Evolutionary conservation across 2,329 filamentous ascomycete species (phyloP), one percentile per base, ranked within the genome.

Genomic region (Tolypocladium guangdongense): DNA sequence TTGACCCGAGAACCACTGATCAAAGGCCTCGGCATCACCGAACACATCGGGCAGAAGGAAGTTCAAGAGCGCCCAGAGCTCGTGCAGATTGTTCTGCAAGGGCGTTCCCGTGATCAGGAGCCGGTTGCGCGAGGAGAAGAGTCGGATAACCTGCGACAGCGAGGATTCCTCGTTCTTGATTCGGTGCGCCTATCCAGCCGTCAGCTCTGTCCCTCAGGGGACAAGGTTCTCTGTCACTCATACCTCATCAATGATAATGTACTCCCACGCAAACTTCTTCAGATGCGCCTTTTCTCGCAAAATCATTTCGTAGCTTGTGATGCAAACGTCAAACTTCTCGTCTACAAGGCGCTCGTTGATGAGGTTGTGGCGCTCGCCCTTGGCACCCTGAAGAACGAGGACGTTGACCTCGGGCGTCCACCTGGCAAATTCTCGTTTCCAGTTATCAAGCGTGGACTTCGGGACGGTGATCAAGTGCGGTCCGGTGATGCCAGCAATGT

Each of bases 101-200:
- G 93, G 93, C 4, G 93, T 99, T 60, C 93, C 93, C 2, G 93
- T 99, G 58, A 99, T 99, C 56, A 99, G 79, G 35, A 99, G 79
- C 51, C 93, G 86, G 68, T 97, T 97, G 66, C 93, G 83, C 6
- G 93, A 99, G 71, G 91, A 89, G 77, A 99, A 99, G 52, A 96
- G 76, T 60, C 93, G 89, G 59, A 99, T 96, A 60, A 97, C 95
- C 65, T 97, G 92, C 3, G 93, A 91, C 3, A 99, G 78, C 0
- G 93, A 96, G 0, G 93, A 99, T 69, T 97, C 90, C 67, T 99
- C 93, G 71, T 99, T 99, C 77, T 99, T 99, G 80, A 99, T 99
- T 56, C 93, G 90, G 70, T 99, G 93, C 2, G 93, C 83, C 73
- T 71, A 20, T 11, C 43, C 18, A 7, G 39, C 37, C 5, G 54